Conservation (phyloP, 345 rosid species). For the Luvunga scandens region DNA sequence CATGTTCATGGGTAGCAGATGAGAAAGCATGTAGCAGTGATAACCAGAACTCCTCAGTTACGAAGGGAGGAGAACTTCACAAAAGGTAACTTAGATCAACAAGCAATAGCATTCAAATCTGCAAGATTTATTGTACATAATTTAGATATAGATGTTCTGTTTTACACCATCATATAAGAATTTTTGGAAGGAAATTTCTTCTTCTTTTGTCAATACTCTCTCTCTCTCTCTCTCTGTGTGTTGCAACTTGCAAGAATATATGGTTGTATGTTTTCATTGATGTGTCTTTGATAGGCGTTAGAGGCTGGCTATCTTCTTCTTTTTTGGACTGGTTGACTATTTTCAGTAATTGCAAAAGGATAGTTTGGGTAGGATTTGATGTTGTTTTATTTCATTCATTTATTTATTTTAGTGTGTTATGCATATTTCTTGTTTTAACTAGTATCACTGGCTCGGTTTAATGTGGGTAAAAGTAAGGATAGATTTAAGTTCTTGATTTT, state of each 20-base stretch:
- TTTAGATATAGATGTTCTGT: not conserved
- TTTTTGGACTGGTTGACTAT: not conserved
- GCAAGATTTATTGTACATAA: not conserved
- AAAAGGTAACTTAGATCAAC: conserved; percentile 50
- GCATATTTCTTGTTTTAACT: not conserved
- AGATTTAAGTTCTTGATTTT: not conserved
- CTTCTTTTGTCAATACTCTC: not conserved
- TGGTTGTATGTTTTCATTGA: not conserved
- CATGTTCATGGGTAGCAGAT: conserved; percentile 65
- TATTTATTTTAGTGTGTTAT: not conserved
- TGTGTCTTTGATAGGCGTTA: not conserved
- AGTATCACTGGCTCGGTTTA: not conserved
- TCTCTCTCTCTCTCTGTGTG: too few species aligned
- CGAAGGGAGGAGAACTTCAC: conserved; percentile 39
- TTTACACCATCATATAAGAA: not conserved
- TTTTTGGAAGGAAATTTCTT: conserved; percentile 4
- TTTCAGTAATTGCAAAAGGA: not conserved
- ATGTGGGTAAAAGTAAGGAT: not conserved
- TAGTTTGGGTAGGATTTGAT: not conserved
- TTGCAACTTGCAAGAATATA: not conserved
- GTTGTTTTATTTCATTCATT: not conserved
- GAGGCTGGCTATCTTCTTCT: not conserved
- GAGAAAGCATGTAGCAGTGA: conserved; percentile 73
- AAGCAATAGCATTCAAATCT: not conserved
- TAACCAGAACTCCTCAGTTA: conserved; percentile 41